A percentile compares a stretch with the other conserved stretches of the same genome.
Conservation (phyloP, 495 filamentous ascomycete species). For the Choiromyces venosus region DNA sequence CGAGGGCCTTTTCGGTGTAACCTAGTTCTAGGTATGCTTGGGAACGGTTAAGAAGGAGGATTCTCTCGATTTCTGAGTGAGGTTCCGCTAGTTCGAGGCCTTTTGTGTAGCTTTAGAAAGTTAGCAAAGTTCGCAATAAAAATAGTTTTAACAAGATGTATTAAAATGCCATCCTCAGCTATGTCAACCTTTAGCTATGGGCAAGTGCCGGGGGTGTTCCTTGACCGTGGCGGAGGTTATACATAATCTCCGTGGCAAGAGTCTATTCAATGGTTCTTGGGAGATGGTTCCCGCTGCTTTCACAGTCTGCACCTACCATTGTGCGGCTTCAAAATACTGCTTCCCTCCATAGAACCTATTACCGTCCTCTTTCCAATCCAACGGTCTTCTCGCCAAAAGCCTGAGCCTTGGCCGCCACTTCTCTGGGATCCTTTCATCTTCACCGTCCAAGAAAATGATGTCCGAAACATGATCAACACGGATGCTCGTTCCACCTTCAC, state of each 20-base stretch:
- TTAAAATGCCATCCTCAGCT: background rate
- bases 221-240: background rate
- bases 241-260: background rate
- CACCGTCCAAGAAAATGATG: slow-evolving; percentile 19
- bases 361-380: slow-evolving; percentile 25
- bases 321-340: slow-evolving; percentile 12
- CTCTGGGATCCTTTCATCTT: slow-evolving; percentile 11
- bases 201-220: background rate
- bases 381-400: slow-evolving; percentile 1
- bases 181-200: background rate
- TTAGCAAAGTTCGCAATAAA: background rate
- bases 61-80: background rate
- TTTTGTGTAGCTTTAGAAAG: slow-evolving; percentile 5
- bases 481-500: slow-evolving; percentile 11
- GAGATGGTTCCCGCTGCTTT: background rate
- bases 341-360: slow-evolving; percentile 11
- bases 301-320: slow-evolving; percentile 16
- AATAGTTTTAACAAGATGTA: background rate
- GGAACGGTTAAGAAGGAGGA: slow-evolving; percentile 18
- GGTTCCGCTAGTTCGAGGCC: slow-evolving; percentile 11
- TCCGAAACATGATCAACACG: slow-evolving; percentile 32
- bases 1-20: slow-evolving; percentile 13
- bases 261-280: background rate
- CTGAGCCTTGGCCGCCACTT: slow-evolving; percentile 18
- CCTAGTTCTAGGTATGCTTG: slow-evolving; percentile 15